Evolutionary conservation across 352 stramenopile species (phyloP).

Genomic region (Elongisporangium undulatum): DNA sequence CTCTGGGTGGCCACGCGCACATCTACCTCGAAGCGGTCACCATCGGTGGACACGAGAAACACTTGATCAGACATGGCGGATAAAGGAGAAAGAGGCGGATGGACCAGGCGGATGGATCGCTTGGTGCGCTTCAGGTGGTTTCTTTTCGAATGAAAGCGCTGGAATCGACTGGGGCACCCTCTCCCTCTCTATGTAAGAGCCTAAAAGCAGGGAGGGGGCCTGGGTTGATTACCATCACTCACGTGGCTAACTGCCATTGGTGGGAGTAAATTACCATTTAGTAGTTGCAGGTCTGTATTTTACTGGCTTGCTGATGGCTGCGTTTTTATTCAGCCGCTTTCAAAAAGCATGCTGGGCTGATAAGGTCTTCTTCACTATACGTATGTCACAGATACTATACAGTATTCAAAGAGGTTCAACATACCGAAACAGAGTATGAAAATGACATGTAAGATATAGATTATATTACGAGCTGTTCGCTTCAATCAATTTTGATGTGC

Average conservation of each 20-base stretch:
- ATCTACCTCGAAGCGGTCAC: conserved; percentile 46
- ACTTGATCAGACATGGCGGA: conserved; percentile 12
- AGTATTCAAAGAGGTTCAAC: too few relatives aligned
- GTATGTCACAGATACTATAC: too few relatives aligned
- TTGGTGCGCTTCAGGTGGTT: neutral
- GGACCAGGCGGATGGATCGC: neutral
- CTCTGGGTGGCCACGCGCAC: conserved; percentile 32
- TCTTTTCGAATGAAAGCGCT: neutral
- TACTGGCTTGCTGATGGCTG: neutral
- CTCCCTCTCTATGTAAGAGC: neutral
- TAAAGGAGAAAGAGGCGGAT: neutral
- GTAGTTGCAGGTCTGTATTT: too few relatives aligned
- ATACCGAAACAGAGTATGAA: too few relatives aligned
- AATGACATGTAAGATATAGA: too few relatives aligned
- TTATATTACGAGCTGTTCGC: too few relatives aligned
- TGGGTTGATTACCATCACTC: neutral
- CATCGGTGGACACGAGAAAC: conserved; percentile 50
- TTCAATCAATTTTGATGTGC: too few relatives aligned
- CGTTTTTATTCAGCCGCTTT: neutral
- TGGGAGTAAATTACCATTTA: neutral
- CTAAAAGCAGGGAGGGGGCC: neutral
- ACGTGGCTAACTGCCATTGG: neutral
- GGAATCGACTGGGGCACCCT: too few relatives aligned
- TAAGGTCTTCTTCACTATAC: too few relatives aligned
- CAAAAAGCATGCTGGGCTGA: too few relatives aligned